Conservation (phyloP, 1,284 basidiomycete genomes). For the Tylopilus orsonianus region DNA sequence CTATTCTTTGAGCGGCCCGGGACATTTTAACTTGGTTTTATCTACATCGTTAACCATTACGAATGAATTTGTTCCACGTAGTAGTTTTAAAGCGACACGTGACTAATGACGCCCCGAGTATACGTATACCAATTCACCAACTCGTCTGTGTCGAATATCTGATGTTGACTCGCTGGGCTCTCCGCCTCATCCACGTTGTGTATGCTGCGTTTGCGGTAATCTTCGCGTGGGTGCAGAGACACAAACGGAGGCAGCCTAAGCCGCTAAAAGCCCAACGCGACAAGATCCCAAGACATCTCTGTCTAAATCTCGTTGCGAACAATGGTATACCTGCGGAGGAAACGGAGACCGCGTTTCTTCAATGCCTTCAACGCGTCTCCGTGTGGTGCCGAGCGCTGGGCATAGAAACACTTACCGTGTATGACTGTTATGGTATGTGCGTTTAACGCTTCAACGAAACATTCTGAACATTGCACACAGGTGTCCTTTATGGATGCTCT, state of each 20-base stretch:
- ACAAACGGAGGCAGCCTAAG: constrained; percentile 40
- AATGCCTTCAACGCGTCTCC: constrained; percentile 52
- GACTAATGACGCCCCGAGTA: no score
- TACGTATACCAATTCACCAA: not conserved
- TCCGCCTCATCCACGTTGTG: constrained; percentile 56
- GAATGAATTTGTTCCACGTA: constrained; percentile 23
- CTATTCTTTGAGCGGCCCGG: constrained; percentile 33
- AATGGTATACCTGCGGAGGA: constrained; percentile 33
- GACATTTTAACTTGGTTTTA: not conserved
- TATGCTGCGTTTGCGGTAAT: constrained; percentile 49
- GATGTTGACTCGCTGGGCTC: constrained; percentile 43
- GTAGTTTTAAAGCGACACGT: not conserved
- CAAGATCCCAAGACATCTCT: constrained; percentile 63
- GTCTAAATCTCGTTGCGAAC: constrained; percentile 54
- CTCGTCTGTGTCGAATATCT: constrained; percentile 15
- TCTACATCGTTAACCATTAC: not conserved
- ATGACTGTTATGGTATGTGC: constrained; percentile 64
- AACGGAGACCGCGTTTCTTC: constrained; percentile 45
- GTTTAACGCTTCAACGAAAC: constrained; percentile 5
- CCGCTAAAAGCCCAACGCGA: constrained; percentile 49
- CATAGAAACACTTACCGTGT: constrained; percentile 62
- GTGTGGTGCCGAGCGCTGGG: constrained; percentile 61
- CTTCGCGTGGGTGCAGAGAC: constrained; percentile 40
- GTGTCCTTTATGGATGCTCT: constrained; percentile 45
- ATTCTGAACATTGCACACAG: constrained; percentile 35